Base-by-base conservation (phyloP, 345 rosid species). In the Heritiera littoralis region DNA sequence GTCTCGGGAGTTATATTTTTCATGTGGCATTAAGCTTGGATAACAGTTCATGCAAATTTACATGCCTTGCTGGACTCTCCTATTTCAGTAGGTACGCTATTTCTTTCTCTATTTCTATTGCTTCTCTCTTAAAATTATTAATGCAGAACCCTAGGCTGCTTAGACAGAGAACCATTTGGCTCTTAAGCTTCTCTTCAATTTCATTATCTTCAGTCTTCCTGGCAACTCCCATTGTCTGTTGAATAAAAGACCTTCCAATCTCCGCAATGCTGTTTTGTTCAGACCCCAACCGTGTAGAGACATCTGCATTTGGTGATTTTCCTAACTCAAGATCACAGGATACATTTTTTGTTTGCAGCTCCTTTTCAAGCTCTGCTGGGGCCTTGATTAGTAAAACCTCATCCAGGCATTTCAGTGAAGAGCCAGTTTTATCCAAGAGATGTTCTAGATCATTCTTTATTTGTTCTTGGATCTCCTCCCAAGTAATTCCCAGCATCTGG, bases 101-200 rank as follows among this genome's bases (percentile, higher is more conserved):
- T 66, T 84, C 82, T 79, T 90, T 83, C 86, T 87, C 87, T 11
- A 87, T 86, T 75, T 84, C 78, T 59, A 7, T 63, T 69, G 88
- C 84, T 86, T 90, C 97, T 74, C 72, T 84, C 80, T 86, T 80
- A 78, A 92, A 77, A 81, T 71, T 82, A 73, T 80, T 84, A 46
- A 89, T 86, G 91, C 94, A 85, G 83, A 91, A 94, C 11, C 85
- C 89, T 48, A 89, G 68, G 77, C 90, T 83, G 59, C 88, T 84
- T 40, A 85, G 65, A 76, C 86, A 75, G 61, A 91, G 77, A 55
- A 80, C 72, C 73, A 80, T 82, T 79, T 81, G 84, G 76, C 80
- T 84, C 86, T 84, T 86, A 15, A 78, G 65, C 76, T 60, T 81
- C 80, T 84, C 87, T 51, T 85, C 87, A n/a, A 66, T 83, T 78